Base-by-base conservation (phyloP, 768 basidiomycete genomes). In the Leccinum aurantiacum region DNA sequence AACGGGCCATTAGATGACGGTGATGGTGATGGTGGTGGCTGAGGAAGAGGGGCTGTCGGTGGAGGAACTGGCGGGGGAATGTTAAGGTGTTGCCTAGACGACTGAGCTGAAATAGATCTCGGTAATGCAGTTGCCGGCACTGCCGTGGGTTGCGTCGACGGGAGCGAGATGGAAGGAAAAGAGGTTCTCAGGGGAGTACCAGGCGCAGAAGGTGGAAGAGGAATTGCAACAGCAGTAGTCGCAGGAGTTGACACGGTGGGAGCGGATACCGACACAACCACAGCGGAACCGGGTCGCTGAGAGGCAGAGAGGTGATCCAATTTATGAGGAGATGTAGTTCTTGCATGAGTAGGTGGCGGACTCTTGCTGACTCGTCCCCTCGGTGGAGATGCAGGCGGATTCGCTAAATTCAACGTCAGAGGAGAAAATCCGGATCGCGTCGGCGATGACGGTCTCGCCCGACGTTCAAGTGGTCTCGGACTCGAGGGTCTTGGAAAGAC, bases 11-110 rank as follows among this genome's bases (percentile, higher is more conserved):
- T 56, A 13, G 44, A 31, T 13, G 54, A 46, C 10, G 35, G 15
- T 17, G 60, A 63, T 2, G 63, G 65, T 10, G 66, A 62, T 11
- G 68, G 57, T 25, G 71, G 73, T 10, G 53, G 70, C 24, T 65
- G 74, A 44, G 72, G 72, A 22, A 75, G 67, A 53, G 72, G 72
- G 22, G 64, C 63, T 35, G 67, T 72, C 3, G 72, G 72, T 4
- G 72, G 72, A 17, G 72, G 72, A n/a, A 65, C 63, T 14, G 68
- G 72, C 0, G 74, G 72, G 38, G 68, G 72, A 11, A 74, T 70
- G 13, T 48, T 24, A 19, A 73, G 62, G 52, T 74, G 70, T 19
- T 69, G 68, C 33, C 73, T 69, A 27, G 74, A 67, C 41, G 72
- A 51, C 19, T 58, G 3, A 35, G 49, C 2, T 27, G 55, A 9